Conservation (phyloP, 495 filamentous ascomycete species). For the Stereocaulon alpinum region DNA sequence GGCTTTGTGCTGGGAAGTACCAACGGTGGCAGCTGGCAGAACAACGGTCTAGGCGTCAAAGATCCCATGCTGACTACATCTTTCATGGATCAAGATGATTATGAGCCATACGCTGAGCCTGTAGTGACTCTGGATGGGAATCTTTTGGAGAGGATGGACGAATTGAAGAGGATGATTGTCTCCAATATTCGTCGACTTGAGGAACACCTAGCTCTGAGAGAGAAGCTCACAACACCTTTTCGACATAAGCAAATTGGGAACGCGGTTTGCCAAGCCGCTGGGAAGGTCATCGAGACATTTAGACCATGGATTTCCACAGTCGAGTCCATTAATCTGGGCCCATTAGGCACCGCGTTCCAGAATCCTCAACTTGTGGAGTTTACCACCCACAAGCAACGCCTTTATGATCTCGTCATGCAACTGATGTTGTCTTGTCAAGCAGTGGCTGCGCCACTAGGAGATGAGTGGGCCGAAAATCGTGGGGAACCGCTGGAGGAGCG, state of each 20-base stretch:
- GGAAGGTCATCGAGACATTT: slow-evolving; percentile 73
- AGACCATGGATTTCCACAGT: slow-evolving; percentile 77
- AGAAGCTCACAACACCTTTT: slow-evolving; percentile 63
- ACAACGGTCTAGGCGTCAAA: slow-evolving; percentile 63
- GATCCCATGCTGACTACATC: slow-evolving; percentile 61
- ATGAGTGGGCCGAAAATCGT: slow-evolving; percentile 91
- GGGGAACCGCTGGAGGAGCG: slow-evolving; percentile 87
- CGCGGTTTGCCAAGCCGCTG: slow-evolving; percentile 59
- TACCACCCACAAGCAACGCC: slow-evolving; percentile 74
- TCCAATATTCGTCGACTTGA: slow-evolving; percentile 76
- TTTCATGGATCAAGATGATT: slow-evolving; percentile 70
- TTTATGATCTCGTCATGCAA: slow-evolving; percentile 89
- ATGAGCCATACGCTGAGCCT: slow-evolving; percentile 62
- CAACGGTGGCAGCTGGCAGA: slow-evolving; percentile 84
- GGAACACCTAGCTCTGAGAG: slow-evolving; percentile 62
- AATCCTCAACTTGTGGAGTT: slow-evolving; percentile 84
- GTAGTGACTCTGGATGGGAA: slow-evolving; percentile 60
- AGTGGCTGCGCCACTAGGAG: slow-evolving; percentile 76
- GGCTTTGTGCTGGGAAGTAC: slow-evolving; percentile 81
- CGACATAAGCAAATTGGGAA: slow-evolving; percentile 66
- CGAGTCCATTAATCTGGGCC: slow-evolving; percentile 77
- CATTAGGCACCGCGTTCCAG: slow-evolving; percentile 56
- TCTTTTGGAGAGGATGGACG: slow-evolving; percentile 73
- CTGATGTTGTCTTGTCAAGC: slow-evolving; percentile 77
- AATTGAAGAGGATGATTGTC: slow-evolving; percentile 68